Evolutionary conservation across 441 rosid species (phyloP), one percentile per base, ranked within the genome.

Genomic region (Eruca vesicaria): DNA sequence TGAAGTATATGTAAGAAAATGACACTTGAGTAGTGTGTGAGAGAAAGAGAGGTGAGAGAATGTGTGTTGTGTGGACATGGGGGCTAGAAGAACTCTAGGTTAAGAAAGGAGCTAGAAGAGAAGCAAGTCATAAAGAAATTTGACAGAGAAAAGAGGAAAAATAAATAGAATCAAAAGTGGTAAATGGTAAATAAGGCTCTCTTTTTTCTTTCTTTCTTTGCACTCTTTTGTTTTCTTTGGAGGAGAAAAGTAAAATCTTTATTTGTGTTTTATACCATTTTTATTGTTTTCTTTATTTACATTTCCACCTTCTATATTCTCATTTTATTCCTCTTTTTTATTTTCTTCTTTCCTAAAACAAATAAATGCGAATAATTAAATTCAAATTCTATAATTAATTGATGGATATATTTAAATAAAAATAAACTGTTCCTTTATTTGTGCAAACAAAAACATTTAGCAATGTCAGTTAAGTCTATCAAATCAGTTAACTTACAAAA

Each of bases 1-100:
- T 85, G 96, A 93, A 86, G 93, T 90, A 86, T 94, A 86, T 87
- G 93, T 81, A 91, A 92, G 99, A 94, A 89, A 92, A 87, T 89
- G 99, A 94, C 99, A 94, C 92, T 94, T 84, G 91, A 87, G 81
- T 19, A 29, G 58, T 19, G 58, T 53, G 26, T 19, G 28, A 74
- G 85, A 64, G 78, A 66, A 57, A 60, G 81, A 73, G 76, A 55
- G 77, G 57, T 21, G 68, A 66, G 79, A 68, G 74, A 59, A 58
- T 21, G 45, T n/a, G n/a, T 57, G 35, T 75, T 90, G 84, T 83
- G 85, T 83, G 92, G 89, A 81, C 88, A 82, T 86, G 87, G 84
- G 66, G 72, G 45, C 67, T 83, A 79, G 79, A 78, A 70, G 78
- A 73, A 78, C 75, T 73, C 3, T 73, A 78, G 78, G 78, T 74